These are phyloP conservation scores for Amphirosellinia nigrospora DNA, from an alignment of 495 filamentous ascomycete species.

Conservation along the genomic window DNA sequence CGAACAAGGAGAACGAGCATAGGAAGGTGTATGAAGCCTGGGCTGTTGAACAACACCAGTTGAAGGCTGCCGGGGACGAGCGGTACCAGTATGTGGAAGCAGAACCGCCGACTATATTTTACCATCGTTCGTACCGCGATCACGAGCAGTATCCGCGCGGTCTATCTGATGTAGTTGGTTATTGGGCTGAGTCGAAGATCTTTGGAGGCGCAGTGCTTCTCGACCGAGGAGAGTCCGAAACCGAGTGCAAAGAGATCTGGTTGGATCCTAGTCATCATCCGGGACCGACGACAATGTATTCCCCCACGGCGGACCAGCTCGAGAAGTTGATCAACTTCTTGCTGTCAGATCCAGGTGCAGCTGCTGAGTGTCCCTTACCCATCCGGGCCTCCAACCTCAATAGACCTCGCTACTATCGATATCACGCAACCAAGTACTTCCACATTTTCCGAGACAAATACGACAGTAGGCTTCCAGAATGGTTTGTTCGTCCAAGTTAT, in stretches of 20 bases:
- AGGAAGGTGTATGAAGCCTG: background rate
- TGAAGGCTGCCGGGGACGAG: background rate
- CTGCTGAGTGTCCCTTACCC: background rate
- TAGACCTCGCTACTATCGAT: conserved; percentile 2
- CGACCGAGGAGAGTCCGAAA: conserved; percentile 32
- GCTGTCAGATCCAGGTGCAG: background rate
- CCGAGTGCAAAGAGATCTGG: background rate
- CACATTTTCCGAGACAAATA: conserved; percentile 10
- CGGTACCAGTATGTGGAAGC: background rate
- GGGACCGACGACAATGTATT: background rate
- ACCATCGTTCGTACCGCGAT: conserved; percentile 33
- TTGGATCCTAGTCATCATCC: background rate
- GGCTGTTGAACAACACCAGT: background rate
- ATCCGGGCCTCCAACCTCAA: conserved; percentile 7
- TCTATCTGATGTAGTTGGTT: conserved; percentile 43
- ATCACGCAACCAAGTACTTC: conserved; percentile 15
- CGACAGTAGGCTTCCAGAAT: conserved; percentile 9
- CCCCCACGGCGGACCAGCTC: background rate
- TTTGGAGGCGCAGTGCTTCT: conserved; percentile 46
- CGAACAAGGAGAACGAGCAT: background rate
- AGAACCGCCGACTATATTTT: conserved; percentile 25
- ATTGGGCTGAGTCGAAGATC: conserved; percentile 44
- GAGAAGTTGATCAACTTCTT: background rate
- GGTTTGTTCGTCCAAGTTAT: background rate
- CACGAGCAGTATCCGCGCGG: conserved; percentile 39